These are phyloP conservation scores for Ceratobasidium papillatum DNA, from an alignment of 1,284 basidiomycete genomes.

Conservation along the genomic window DNA sequence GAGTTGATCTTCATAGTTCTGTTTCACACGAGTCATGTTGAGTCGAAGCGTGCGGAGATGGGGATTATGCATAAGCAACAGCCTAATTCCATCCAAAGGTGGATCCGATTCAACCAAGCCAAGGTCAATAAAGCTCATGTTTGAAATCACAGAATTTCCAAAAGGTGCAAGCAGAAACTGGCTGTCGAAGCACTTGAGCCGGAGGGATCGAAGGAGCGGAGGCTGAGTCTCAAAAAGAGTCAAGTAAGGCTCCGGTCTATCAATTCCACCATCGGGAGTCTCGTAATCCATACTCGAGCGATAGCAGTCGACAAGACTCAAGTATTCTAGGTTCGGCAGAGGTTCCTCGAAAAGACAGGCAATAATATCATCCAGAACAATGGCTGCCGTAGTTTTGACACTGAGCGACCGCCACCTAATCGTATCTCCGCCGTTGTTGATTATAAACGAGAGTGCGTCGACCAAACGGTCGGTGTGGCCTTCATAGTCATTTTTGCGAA, in stretches of 20 bases:
- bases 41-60: not conserved
- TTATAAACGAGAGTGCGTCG: not conserved
- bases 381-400: constrained; percentile 2
- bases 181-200: not conserved
- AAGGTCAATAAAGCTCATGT: not conserved
- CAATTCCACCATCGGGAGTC: not conserved
- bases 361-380: constrained; percentile 5
- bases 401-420: not conserved
- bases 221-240: constrained; percentile 6
- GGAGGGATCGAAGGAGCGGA: not conserved
- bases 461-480: not conserved
- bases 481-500: not conserved
- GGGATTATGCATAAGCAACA: not conserved
- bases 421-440: not conserved
- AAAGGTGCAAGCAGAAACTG: not conserved
- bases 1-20: not conserved
- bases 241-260: not conserved
- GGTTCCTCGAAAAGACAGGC: not conserved
- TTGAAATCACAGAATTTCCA: not conserved
- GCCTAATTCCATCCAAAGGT: not conserved
- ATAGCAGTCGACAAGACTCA: not conserved
- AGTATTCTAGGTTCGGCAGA: not conserved
- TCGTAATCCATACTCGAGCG: not conserved
- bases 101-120: not conserved
- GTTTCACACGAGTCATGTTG: not conserved